A percentile compares a stretch with the other conserved stretches of the same genome.
These are phyloP conservation scores for Neurospora sp. DNA, from an alignment of 495 filamentous ascomycete species.

Conservation along the genomic window DNA sequence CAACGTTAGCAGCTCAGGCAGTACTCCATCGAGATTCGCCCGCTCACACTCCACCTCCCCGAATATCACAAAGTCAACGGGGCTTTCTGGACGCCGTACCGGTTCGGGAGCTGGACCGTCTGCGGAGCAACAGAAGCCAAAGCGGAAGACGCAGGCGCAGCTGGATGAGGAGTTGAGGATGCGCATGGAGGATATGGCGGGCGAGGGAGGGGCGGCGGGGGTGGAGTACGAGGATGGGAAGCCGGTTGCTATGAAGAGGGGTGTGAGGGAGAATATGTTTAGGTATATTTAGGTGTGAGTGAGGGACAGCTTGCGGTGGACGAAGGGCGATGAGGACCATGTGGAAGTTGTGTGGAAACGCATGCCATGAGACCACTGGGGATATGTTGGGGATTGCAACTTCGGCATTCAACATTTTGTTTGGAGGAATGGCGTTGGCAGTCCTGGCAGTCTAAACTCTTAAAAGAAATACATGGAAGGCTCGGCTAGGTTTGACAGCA, in stretches of 20 bases:
- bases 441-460: no score
- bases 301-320: no score
- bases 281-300: conserved; percentile 16
- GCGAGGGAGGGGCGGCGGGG: conserved; percentile 68
- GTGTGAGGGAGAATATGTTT: conserved; percentile 75
- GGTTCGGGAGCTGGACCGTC: background rate
- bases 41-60: background rate
- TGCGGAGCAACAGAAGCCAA: conserved; percentile 1
- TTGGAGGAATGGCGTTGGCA: no score
- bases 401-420: no score
- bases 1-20: background rate
- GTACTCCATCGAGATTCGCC: background rate
- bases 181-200: conserved; percentile 59
- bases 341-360: no score
- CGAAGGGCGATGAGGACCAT: no score
- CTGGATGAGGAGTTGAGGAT: conserved; percentile 57
- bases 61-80: background rate
- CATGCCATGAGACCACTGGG: no score
- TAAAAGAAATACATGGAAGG: no score
- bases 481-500: no score
- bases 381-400: no score
- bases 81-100: background rate
- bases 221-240: conserved; percentile 72
- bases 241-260: conserved; percentile 65
- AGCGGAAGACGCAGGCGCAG: conserved; percentile 42